phyloP scores from a whole-genome alignment of 2,329 filamentous ascomycete species.

The Venturiaceae sp. region DNA sequence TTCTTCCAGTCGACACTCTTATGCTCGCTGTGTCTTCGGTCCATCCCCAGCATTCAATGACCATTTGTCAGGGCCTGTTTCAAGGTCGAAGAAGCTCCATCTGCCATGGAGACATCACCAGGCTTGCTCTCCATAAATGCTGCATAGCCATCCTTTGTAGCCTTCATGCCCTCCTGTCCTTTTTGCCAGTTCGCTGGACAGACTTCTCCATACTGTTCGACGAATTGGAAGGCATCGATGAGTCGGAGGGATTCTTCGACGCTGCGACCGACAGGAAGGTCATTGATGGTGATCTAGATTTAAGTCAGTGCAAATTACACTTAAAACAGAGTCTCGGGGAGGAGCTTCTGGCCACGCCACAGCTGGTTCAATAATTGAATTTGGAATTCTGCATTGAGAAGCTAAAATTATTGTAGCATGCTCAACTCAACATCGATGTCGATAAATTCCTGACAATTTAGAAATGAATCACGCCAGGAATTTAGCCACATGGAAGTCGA shows the following conservation, averaged over 20 bases:
- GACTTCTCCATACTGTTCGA: conserved; percentile 32
- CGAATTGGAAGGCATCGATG: conserved; percentile 37
- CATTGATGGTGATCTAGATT: conserved; percentile 7
- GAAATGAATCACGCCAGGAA: no score
- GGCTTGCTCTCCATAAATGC: not conserved
- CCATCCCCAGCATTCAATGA: not conserved
- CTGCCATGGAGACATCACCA: not conserved
- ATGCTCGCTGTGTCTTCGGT: not conserved
- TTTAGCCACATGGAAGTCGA: no score
- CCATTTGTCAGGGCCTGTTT: not conserved
- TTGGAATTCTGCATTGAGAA: no score
- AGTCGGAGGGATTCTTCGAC: conserved; percentile 54
- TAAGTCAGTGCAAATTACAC: not conserved
- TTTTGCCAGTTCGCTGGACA: conserved; percentile 34
- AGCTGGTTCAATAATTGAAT: no score
- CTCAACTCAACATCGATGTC: not conserved
- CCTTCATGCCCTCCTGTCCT: conserved; percentile 23
- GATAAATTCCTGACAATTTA: conserved; percentile 37
- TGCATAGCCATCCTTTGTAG: not conserved
- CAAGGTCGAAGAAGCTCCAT: not conserved
- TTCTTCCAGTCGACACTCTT: no score
- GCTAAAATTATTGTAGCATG: no score
- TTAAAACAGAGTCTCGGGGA: no score
- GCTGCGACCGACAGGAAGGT: conserved; percentile 43
- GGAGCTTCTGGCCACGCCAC: no score